A percentile compares a stretch with the other conserved stretches of the same genome.
These are phyloP conservation scores for Trichoderma asperelloides DNA, from an alignment of 495 filamentous ascomycete species.

Conservation along the genomic window DNA sequence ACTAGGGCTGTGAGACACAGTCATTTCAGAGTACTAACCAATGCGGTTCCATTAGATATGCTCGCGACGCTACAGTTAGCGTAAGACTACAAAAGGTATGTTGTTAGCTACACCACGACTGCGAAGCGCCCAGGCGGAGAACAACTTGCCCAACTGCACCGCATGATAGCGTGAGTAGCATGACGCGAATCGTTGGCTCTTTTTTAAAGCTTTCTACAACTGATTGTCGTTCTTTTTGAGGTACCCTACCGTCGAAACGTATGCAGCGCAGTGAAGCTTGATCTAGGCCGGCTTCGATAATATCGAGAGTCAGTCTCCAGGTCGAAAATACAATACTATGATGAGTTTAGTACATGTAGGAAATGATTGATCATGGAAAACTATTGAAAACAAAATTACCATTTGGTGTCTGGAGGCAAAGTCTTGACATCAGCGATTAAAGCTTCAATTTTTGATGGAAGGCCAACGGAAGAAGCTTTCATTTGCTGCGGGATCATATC, in stretches of 20 bases:
- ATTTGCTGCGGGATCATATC: background rate
- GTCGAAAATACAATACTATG: constrained; percentile 37
- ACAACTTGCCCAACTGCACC: constrained; percentile 31
- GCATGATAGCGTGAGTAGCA: constrained; percentile 33
- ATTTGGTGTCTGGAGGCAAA: constrained; percentile 17
- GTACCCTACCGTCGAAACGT: constrained; percentile 36
- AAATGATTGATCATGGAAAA: background rate
- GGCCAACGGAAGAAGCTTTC: background rate
- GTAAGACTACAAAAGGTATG: constrained; percentile 21
- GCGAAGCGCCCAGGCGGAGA: background rate
- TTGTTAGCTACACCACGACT: background rate
- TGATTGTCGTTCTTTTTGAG: constrained; percentile 23
- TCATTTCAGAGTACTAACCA: constrained; percentile 16
- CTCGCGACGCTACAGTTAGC: constrained; percentile 28
- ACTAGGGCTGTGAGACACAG: background rate
- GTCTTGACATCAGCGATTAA: constrained; percentile 16
- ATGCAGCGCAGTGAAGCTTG: constrained; percentile 20
- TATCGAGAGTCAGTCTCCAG: constrained; percentile 38
- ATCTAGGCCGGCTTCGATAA: constrained; percentile 27
- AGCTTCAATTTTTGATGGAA: constrained; percentile 22
- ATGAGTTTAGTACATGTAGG: background rate
- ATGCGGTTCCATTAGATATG: constrained; percentile 34
- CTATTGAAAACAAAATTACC: constrained; percentile 14
- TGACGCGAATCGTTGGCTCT: constrained; percentile 22
- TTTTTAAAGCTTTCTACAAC: constrained; percentile 24